Conservation (phyloP, 768 basidiomycete species). For the Pleurotus giganteus region DNA sequence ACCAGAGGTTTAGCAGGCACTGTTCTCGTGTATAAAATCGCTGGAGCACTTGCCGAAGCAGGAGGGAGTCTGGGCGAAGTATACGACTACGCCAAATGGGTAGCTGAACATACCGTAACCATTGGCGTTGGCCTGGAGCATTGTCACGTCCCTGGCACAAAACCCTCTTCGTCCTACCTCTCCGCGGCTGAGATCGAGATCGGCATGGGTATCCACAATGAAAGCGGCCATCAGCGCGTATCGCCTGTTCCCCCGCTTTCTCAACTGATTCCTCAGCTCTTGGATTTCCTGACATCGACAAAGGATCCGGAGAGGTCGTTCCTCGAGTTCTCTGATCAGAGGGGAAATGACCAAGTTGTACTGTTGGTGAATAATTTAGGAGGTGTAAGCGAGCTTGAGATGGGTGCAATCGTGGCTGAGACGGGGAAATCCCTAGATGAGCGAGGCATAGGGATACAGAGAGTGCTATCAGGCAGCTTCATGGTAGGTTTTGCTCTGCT, state of each 20-base stretch:
- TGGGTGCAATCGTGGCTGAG: conserved; percentile 67
- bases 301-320: conserved; percentile 77
- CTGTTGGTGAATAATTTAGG: conserved; percentile 88
- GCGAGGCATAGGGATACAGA: conserved; percentile 53
- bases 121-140: conserved; percentile 88
- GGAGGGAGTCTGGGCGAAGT: conserved; percentile 73
- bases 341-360: conserved; percentile 68
- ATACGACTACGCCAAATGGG: conserved; percentile 60
- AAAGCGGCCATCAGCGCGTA: conserved; percentile 67
- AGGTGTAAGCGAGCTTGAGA: conserved; percentile 79
- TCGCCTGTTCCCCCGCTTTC: conserved; percentile 71
- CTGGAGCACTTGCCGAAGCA: conserved; percentile 72
- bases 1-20: conserved; percentile 78
- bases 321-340: conserved; percentile 51
- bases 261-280: conserved; percentile 65
- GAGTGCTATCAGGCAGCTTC: conserved; percentile 77
- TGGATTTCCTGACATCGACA: conserved; percentile 70
- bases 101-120: conserved; percentile 68
- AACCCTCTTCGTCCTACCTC: conserved; percentile 52
- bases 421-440: conserved; percentile 51
- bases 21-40: conserved; percentile 86
- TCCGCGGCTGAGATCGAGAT: conserved; percentile 73
- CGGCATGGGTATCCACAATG: conserved; percentile 92
- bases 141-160: conserved; percentile 85
- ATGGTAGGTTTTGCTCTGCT: conserved; percentile 61